These are phyloP conservation scores for Rubia yunnanensis DNA, from an alignment of 257 asterid genomes.

Conservation along the genomic window DNA sequence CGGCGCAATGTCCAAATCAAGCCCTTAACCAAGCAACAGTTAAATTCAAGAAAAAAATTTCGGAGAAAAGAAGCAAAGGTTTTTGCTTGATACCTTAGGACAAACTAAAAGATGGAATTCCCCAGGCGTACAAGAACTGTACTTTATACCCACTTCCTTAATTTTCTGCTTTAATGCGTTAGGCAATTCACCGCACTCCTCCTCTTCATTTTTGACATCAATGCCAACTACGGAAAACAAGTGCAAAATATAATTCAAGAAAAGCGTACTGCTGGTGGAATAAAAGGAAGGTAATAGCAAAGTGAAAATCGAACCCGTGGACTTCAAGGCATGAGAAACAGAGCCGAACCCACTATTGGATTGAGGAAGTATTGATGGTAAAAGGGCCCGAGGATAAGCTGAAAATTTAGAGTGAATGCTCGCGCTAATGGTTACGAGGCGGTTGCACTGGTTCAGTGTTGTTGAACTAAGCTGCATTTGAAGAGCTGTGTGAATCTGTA, in stretches of 20 bases:
- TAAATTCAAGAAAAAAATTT: neutral
- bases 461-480: conserved; percentile 5
- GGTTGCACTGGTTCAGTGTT: neutral
- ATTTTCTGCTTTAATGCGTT: conserved; percentile 14
- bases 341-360: neutral
- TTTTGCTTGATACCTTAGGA: neutral
- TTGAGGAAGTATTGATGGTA: conserved; percentile 3
- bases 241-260: neutral
- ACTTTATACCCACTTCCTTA: conserved; percentile 10
- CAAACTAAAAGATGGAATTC: neutral
- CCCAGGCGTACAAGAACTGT: conserved; percentile 2
- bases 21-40: neutral
- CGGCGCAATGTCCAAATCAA: neutral
- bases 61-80: neutral
- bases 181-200: neutral
- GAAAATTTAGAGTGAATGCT: neutral
- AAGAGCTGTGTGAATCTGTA: neutral
- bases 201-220: conserved; percentile 3
- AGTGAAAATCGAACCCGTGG: conserved; percentile 4
- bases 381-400: neutral
- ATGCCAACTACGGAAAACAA: neutral
- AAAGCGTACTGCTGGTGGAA: neutral
- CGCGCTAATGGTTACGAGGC: neutral
- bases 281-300: neutral
- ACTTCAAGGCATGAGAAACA: conserved; percentile 7